phyloP scores from a whole-genome alignment of 164 flowering plant genomes.

The Tetrastigma voinierianum region DNA sequence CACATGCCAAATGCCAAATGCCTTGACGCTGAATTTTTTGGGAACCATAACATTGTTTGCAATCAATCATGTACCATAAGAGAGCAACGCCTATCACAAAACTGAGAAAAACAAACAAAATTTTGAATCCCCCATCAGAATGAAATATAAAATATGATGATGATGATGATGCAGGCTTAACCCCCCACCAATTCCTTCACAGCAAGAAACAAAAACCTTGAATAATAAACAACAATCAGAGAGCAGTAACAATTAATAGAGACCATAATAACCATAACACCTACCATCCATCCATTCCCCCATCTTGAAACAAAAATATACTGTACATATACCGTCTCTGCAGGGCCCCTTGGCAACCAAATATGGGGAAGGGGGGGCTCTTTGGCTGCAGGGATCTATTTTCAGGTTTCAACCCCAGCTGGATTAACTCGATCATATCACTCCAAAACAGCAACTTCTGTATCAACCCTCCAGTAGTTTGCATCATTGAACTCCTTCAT shows the following conservation, averaged over 20 bases:
- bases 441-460: constrained; percentile 71
- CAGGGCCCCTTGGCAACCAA: constrained; percentile 13
- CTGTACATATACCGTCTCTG: constrained; percentile 23
- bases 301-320: constrained; percentile 24
- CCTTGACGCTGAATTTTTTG: no score
- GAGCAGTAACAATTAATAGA: constrained; percentile 7
- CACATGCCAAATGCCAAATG: no score
- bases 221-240: constrained; percentile 16
- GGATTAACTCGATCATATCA: constrained; percentile 23
- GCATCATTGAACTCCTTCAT: constrained; percentile 78
- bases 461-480: constrained; percentile 90
- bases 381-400: constrained; percentile 6
- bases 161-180: constrained; percentile 8
- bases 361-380: constrained; percentile 13
- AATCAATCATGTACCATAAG: no score
- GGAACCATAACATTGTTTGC: no score
- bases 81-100: not conserved
- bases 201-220: constrained; percentile 13
- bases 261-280: constrained; percentile 19
- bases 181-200: constrained; percentile 14
- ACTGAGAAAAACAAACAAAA: not conserved
- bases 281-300: constrained; percentile 22
- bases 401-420: not conserved
- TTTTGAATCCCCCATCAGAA: not conserved
- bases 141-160: constrained; percentile 9